These are phyloP conservation scores for Fusarium beomiforme DNA, from an alignment of 2,329 filamentous ascomycete genomes.

Conservation along the genomic window DNA sequence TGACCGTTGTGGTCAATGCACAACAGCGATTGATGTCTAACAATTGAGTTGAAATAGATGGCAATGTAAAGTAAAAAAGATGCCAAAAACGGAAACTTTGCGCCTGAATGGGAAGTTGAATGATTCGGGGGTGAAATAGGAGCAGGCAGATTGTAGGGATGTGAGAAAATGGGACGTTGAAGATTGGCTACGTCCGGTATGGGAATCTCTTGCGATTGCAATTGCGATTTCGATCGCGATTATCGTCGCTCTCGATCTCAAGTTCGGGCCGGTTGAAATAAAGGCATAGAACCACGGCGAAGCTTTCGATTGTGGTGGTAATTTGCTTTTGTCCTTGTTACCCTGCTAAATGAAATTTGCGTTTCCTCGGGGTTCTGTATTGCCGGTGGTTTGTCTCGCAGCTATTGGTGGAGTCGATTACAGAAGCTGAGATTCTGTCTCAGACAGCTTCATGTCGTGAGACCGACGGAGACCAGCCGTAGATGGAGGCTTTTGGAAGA, in stretches of 20 bases:
- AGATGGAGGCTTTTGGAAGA: neutral
- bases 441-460: neutral
- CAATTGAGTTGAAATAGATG: conserved; percentile 9
- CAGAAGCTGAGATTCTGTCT: neutral
- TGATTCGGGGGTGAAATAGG: neutral
- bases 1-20: conserved; percentile 25
- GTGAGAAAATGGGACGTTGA: neutral
- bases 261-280: neutral
- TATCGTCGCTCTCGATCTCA: neutral
- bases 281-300: conserved; percentile 20
- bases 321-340: neutral
- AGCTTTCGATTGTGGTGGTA: conserved; percentile 11
- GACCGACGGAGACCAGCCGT: neutral
- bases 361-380: neutral
- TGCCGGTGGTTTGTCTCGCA: neutral
- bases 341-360: neutral
- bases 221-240: conserved; percentile 8
- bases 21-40: conserved; percentile 10
- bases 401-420: neutral
- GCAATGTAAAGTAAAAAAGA: conserved; percentile 5
- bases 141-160: neutral
- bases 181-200: neutral
- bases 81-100: neutral
- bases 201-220: neutral
- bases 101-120: neutral